These are phyloP conservation scores for Penicillium crystallinum DNA, from an alignment of 495 filamentous ascomycete genomes.

Conservation along the genomic window DNA sequence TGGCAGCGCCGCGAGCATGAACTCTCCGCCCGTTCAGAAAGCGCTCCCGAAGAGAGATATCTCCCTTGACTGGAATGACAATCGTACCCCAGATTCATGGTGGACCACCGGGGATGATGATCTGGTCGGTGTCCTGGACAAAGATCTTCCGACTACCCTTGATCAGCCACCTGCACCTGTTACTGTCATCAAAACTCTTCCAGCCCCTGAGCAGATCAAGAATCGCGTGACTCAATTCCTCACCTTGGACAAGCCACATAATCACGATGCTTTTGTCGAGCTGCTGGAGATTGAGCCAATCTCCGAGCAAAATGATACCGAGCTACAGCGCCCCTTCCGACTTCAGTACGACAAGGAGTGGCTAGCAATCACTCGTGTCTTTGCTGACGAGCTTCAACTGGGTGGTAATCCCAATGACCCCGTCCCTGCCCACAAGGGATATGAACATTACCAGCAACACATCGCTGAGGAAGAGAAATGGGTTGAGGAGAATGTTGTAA, in stretches of 20 bases:
- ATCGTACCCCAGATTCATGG: not conserved
- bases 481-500: slow-evolving; percentile 69
- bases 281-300: slow-evolving; percentile 55
- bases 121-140: not conserved
- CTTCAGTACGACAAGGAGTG: slow-evolving; percentile 90
- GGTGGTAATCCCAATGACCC: slow-evolving; percentile 46
- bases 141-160: not conserved
- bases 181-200: not conserved
- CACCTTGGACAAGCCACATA: slow-evolving; percentile 79
- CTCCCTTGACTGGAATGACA: not conserved
- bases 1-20: not conserved
- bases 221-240: slow-evolving; percentile 81
- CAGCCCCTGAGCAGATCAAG: slow-evolving; percentile 43
- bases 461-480: slow-evolving; percentile 65
- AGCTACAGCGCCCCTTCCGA: slow-evolving; percentile 26
- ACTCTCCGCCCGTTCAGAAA: not conserved
- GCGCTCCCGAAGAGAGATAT: not conserved
- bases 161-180: not conserved
- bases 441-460: slow-evolving; percentile 53
- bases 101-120: not conserved
- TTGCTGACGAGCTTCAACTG: slow-evolving; percentile 56
- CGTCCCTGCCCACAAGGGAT: slow-evolving; percentile 52
- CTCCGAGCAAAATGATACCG: slow-evolving; percentile 16
- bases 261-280: slow-evolving; percentile 70
- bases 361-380: slow-evolving; percentile 85